These are phyloP conservation scores for Pichia sp. DNA, from an alignment of 1,139 yeast species.

Conservation along the genomic window DNA sequence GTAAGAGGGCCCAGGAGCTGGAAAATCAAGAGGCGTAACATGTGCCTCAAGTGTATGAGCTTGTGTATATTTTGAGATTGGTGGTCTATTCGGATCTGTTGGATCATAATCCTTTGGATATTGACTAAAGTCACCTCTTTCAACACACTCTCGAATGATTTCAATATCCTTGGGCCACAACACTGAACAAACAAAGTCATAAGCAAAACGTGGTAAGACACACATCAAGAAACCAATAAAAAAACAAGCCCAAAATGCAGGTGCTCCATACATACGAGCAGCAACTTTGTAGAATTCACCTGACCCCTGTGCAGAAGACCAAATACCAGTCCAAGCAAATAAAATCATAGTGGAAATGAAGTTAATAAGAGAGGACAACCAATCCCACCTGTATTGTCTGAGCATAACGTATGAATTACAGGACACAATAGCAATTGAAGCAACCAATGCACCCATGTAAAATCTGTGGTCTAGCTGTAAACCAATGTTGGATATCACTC, in stretches of 20 bases:
- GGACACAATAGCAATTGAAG: conserved; percentile 69
- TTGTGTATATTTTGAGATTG: conserved; percentile 43
- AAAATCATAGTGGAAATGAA: conserved; percentile 59
- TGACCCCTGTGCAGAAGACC: conserved; percentile 58
- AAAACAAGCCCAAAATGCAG: conserved; percentile 76
- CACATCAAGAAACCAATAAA: conserved; percentile 67
- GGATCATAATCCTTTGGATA: conserved; percentile 55
- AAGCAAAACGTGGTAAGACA: conserved; percentile 68
- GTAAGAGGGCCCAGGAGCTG: conserved; percentile 26
- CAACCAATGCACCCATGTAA: conserved; percentile 76
- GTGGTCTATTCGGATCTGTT: conserved; percentile 43
- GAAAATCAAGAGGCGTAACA: conserved; percentile 35
- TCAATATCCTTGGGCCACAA: conserved; percentile 76
- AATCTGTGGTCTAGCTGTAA: conserved; percentile 72
- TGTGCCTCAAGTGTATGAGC: conserved; percentile 59
- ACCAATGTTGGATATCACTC: conserved; percentile 58
- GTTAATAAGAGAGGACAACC: conserved; percentile 63
- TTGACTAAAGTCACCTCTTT: conserved; percentile 44
- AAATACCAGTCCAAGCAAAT: conserved; percentile 86
- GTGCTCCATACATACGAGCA: conserved; percentile 61
- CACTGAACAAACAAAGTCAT: conserved; percentile 55
- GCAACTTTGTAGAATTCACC: conserved; percentile 75
- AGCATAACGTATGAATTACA: conserved; percentile 74
- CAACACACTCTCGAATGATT: conserved; percentile 71
- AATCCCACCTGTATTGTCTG: conserved; percentile 93